These are phyloP conservation scores for Populus hybrid DNA, from an alignment of 441 rosid genomes.

Conservation along the genomic window DNA sequence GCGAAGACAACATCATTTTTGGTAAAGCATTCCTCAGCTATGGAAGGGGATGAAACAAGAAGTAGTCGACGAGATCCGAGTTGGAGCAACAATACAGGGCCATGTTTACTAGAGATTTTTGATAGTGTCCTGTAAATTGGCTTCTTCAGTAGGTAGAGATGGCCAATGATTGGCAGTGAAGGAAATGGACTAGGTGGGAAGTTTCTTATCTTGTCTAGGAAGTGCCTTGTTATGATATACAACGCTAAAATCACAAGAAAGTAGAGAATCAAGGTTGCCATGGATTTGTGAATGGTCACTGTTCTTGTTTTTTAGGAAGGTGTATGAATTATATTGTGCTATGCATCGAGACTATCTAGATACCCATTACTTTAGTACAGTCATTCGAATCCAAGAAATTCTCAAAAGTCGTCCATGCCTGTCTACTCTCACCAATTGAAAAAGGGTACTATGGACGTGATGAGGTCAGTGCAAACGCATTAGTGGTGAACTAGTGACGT, in stretches of 20 bases:
- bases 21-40: constrained; percentile 52
- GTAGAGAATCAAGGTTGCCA: background rate
- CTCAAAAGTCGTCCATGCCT: no score
- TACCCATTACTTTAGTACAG: no score
- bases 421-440: no score
- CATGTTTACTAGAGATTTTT: constrained; percentile 28
- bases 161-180: constrained; percentile 52
- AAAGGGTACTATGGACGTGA: no score
- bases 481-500: no score
- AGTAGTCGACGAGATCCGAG: constrained; percentile 50
- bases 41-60: constrained; percentile 46
- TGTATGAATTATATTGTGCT: no score
- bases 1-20: constrained; percentile 44
- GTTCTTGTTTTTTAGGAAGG: no score
- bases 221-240: background rate
- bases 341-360: no score
- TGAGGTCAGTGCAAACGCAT: no score
- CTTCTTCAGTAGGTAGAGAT: constrained; percentile 48
- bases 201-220: constrained; percentile 23
- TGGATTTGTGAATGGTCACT: background rate
- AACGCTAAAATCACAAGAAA: background rate
- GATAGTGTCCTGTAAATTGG: constrained; percentile 46
- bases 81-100: constrained; percentile 40
- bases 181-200: constrained; percentile 49
- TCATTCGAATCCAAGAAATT: no score